Conservation (phyloP, 2,329 filamentous ascomycete genomes). For the Exophiala viscosa region DNA sequence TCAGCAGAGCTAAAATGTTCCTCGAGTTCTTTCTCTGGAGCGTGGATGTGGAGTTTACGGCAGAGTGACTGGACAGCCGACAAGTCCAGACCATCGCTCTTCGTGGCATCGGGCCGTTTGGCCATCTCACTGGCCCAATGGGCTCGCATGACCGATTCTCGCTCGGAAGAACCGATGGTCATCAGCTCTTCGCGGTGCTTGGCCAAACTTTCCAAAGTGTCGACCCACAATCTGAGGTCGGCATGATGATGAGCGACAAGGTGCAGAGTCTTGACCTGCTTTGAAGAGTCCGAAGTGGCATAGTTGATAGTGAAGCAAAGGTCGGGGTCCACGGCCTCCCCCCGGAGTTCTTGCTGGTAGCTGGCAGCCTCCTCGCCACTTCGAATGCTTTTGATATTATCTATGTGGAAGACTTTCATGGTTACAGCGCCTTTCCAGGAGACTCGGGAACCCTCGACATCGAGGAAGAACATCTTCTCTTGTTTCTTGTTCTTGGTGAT, state of each 20-base stretch:
- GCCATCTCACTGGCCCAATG: conserved; percentile 87
- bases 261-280: conserved; percentile 75
- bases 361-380: conserved; percentile 79
- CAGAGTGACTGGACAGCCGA: conserved; percentile 78
- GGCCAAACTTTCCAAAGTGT: conserved; percentile 76
- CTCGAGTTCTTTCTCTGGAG: conserved; percentile 68
- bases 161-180: conserved; percentile 71
- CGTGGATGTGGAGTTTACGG: conserved; percentile 87
- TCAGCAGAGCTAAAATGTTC: conserved; percentile 73
- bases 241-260: conserved; percentile 73
- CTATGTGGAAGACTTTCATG: conserved; percentile 84
- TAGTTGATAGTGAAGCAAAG: conserved; percentile 92
- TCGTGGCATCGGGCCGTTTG: conserved; percentile 57
- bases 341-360: conserved; percentile 77
- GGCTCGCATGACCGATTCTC: conserved; percentile 72
- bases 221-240: conserved; percentile 74
- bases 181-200: conserved; percentile 86
- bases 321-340: conserved; percentile 63
- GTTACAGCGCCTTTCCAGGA: conserved; percentile 78
- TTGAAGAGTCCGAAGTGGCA: conserved; percentile 70
- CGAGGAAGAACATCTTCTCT: conserved; percentile 71
- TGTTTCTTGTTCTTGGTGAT: conserved; percentile 78
- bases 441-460: conserved; percentile 79
- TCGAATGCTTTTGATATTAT: conserved; percentile 89
- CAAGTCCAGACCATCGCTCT: conserved; percentile 71